These are phyloP conservation scores for Phytophthora pini DNA, from an alignment of 352 stramenopile genomes.

Conservation along the genomic window DNA sequence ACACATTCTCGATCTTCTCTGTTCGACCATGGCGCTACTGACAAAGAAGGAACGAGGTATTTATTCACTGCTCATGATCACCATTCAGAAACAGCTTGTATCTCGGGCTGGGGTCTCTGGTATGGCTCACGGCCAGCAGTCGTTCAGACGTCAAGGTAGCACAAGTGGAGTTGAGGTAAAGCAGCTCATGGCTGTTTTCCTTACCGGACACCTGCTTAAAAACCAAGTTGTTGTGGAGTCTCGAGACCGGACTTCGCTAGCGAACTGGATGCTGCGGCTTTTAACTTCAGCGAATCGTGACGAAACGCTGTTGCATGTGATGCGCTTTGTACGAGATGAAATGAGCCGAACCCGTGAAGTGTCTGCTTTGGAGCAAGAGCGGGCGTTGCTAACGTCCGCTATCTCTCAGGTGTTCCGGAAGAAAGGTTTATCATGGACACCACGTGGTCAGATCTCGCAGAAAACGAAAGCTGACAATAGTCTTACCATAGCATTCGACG, in stretches of 20 bases:
- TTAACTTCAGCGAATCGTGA: conserved; percentile 67
- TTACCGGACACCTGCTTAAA: conserved; percentile 70
- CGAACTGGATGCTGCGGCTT: conserved; percentile 73
- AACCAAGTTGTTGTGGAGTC: conserved; percentile 58
- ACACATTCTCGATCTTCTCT: conserved; percentile 70
- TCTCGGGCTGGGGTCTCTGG: conserved; percentile 34
- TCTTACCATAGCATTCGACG: conserved; percentile 34
- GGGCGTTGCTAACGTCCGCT: conserved; percentile 31
- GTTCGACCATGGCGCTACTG: conserved; percentile 71
- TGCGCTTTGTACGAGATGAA: conserved; percentile 63
- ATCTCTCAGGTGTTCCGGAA: conserved; percentile 59
- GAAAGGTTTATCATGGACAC: conserved; percentile 44
- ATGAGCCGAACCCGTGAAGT: conserved; percentile 32
- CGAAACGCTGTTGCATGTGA: conserved; percentile 68
- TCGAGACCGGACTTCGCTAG: conserved; percentile 64
- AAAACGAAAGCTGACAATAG: conserved; percentile 21
- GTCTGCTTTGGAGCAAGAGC: conserved; percentile 38
- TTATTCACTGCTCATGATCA: conserved; percentile 84
- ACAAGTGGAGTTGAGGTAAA: conserved; percentile 56
- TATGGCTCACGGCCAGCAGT: conserved; percentile 32
- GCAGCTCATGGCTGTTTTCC: conserved; percentile 83
- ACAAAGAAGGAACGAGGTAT: conserved; percentile 72
- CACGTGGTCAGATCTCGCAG: conserved; percentile 22
- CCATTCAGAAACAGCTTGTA: conserved; percentile 85
- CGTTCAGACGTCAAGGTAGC: conserved; percentile 25